Percentiles rank a stretch among this genome's conserved stretches.
phyloP scores from a whole-genome alignment of 768 basidiomycete genomes.

The Auricularia heimuer region DNA sequence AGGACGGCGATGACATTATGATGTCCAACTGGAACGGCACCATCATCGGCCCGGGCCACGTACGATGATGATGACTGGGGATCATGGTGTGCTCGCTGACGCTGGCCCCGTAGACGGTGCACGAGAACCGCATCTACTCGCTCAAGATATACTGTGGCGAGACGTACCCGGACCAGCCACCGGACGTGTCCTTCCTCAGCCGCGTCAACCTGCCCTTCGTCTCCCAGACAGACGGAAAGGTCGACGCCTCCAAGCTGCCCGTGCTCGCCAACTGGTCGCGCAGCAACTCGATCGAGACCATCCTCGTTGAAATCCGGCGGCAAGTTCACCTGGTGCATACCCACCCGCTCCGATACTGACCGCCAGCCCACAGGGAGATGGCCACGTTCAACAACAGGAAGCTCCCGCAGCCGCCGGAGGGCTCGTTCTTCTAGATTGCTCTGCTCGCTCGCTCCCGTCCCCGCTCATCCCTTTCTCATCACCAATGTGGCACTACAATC shows the following conservation, averaged over 20 bases:
- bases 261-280: constrained; percentile 70
- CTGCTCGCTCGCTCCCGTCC: no score
- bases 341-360: neutral
- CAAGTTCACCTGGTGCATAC: constrained; percentile 28
- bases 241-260: constrained; percentile 61
- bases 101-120: constrained; percentile 57
- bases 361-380: constrained; percentile 65
- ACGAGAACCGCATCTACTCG: constrained; percentile 98
- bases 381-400: constrained; percentile 84
- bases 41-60: constrained; percentile 96
- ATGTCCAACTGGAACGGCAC: constrained; percentile 99
- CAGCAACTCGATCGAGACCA: constrained; percentile 70
- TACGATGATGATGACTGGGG: constrained; percentile 29
- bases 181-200: constrained; percentile 75
- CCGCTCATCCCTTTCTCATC: no score
- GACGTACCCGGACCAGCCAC: constrained; percentile 66
- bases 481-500: no score
- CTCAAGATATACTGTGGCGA: constrained; percentile 81
- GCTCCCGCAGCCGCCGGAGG: constrained; percentile 90
- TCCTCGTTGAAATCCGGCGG: constrained; percentile 91
- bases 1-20: constrained; percentile 91
- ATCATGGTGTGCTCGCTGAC: neutral
- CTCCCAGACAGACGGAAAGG: constrained; percentile 58
- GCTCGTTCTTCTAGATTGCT: constrained; percentile 28
- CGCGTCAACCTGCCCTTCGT: constrained; percentile 94